Evolutionary conservation across 1,139 yeast species (phyloP).

Genomic region (Hyphopichia burtonii): DNA sequence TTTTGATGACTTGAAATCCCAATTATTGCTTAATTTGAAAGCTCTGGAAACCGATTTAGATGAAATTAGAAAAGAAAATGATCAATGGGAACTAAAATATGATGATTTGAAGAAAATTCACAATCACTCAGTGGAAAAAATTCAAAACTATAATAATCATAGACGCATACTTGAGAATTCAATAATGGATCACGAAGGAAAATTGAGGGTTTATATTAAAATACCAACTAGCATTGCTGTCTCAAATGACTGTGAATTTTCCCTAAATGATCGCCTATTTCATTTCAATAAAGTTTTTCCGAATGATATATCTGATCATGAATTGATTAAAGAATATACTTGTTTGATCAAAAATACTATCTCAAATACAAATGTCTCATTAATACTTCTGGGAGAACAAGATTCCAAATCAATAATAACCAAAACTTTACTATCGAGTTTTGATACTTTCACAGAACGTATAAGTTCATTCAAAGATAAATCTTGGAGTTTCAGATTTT

Average conservation of each 20-base stretch:
- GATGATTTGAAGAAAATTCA: slow-evolving; percentile 8
- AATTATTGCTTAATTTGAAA: slow-evolving; percentile 3
- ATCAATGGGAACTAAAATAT: slow-evolving; percentile 11
- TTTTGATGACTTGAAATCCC: slow-evolving; percentile 4
- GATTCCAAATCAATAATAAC: slow-evolving; percentile 5
- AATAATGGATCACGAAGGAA: slow-evolving; percentile 47
- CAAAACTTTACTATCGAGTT: slow-evolving; percentile 12
- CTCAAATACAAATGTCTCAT: slow-evolving; percentile 17
- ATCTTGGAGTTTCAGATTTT: slow-evolving; percentile 12
- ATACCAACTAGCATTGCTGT: slow-evolving; percentile 10
- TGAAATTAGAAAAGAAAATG: slow-evolving; percentile 7
- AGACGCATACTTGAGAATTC: slow-evolving; percentile 50
- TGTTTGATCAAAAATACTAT: slow-evolving; percentile 17
- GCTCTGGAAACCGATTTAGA: slow-evolving; percentile 8
- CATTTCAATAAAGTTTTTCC: slow-evolving; percentile 21
- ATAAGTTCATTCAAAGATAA: not conserved
- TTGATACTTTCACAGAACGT: slow-evolving; percentile 8
- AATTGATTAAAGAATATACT: slow-evolving; percentile 21
- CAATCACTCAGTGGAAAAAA: slow-evolving; percentile 13
- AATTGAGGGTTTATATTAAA: slow-evolving; percentile 31
- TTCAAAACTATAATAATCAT: slow-evolving; percentile 22
- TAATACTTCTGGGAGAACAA: slow-evolving; percentile 16
- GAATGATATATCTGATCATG: slow-evolving; percentile 5
- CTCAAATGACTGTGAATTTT: slow-evolving; percentile 8
- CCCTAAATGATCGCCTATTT: slow-evolving; percentile 4